Base-by-base conservation (phyloP, 208 protist species). In the Herpetomonas samuelpessoai region DNA sequence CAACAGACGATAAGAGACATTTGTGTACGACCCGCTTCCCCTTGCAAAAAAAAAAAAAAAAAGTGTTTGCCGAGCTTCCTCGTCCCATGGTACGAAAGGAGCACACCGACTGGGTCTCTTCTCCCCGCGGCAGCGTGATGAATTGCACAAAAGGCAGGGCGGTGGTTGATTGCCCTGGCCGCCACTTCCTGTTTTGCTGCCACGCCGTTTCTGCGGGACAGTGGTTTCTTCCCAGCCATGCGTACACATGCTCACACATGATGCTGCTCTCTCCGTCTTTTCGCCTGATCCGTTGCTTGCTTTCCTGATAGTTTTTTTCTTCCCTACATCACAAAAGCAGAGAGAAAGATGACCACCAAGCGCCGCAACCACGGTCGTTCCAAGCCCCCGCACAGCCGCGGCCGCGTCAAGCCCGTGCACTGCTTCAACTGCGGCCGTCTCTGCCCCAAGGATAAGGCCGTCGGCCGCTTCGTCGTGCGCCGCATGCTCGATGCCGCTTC, bases 401-500 rank as follows among this genome's bases (percentile, higher is more conserved):
- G 88, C 55, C 91, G 88, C 72, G 82, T 87, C 68, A 92, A 81
- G 60, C 91, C 88, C 39, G 82, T 97, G 55, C 88, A 95, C 86
- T 97, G 91, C 86, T 92, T 93, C 78, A 97, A 97, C 91, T 97
- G 91, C 74, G 80, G 84, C 71, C 91, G 88, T 51, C 83, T 96
- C 57, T 78, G 65, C 26, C 81, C 89, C 49, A 97, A 98, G 92
- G 98, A 99, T 68, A 99, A 99, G 90, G 97, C 98, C 22, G 93
- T 99, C 65, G 97, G 98, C 78, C 94, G 98, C 79, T 99, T 99
- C 79, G 79, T 99, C 39, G 95, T 99, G 62, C 95, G 98, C 79
- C 97, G 97, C 87, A 99, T 99, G 76, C 90, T 99, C 55, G 98
- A 99, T 72, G 83, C 86, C 66, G 97, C 97, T 44, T 98, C 96